These are phyloP conservation scores for Calonectria pseudoreteaudii DNA, from an alignment of 2,329 filamentous ascomycete genomes.

Conservation along the genomic window DNA sequence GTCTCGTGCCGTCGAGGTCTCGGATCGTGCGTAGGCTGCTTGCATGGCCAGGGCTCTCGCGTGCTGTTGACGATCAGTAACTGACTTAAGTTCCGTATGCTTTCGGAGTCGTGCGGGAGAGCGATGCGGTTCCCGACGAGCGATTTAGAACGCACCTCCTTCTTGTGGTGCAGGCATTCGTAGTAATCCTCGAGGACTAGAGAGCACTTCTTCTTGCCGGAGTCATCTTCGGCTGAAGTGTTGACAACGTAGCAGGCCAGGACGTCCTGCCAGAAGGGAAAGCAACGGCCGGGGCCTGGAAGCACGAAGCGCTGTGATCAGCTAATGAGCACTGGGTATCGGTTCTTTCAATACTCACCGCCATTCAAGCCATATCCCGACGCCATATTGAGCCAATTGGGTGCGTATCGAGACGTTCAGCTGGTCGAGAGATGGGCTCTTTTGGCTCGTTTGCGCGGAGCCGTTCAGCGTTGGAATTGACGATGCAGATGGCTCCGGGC, in stretches of 20 bases:
- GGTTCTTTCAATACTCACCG: slow-evolving; percentile 64
- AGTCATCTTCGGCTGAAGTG: slow-evolving; percentile 80
- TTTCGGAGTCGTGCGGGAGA: neutral
- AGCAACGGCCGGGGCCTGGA: slow-evolving; percentile 81
- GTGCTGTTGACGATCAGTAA: slow-evolving; percentile 64
- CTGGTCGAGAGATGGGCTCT: slow-evolving; percentile 34
- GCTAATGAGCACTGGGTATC: slow-evolving; percentile 20
- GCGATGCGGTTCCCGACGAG: neutral
- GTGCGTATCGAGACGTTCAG: slow-evolving; percentile 41
- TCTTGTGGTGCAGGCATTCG: slow-evolving; percentile 98
- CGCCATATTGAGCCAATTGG: slow-evolving; percentile 69
- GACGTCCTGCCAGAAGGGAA: slow-evolving; percentile 99
- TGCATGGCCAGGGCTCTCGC: slow-evolving; percentile 84
- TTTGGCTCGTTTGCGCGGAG: slow-evolving; percentile 38
- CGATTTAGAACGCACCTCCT: slow-evolving; percentile 78
- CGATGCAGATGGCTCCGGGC: slow-evolving; percentile 34
- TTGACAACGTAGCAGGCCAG: slow-evolving; percentile 99
- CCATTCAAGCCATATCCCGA: slow-evolving; percentile 86
- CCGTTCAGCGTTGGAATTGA: slow-evolving; percentile 37
- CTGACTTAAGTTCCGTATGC: neutral
- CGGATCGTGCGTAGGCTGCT: slow-evolving; percentile 84
- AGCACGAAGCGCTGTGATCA: slow-evolving; percentile 36
- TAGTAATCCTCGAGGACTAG: slow-evolving; percentile 95
- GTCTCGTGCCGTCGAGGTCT: slow-evolving; percentile 80
- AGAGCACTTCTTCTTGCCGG: slow-evolving; percentile 88